A percentile compares a stretch with the other conserved stretches of the same genome.
phyloP scores from a whole-genome alignment of 2,329 filamentous ascomycete genomes.

The Pestalotiopsis sp. region DNA sequence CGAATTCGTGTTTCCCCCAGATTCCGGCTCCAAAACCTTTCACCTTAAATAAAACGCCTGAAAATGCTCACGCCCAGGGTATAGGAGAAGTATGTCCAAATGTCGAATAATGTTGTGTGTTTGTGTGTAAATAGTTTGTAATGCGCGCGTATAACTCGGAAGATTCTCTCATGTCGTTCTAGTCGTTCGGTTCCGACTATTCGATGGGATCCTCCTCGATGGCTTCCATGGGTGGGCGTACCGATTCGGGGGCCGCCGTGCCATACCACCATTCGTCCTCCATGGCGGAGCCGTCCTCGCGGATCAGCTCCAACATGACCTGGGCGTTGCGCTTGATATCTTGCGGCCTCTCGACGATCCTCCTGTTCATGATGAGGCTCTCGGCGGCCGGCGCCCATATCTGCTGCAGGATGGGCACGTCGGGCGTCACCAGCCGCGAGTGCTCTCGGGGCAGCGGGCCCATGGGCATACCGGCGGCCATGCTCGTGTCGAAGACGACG shows the following conservation, averaged over 20 bases:
- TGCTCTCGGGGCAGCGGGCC: constrained; percentile 53
- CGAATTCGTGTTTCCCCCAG: neutral
- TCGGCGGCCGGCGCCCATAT: constrained; percentile 68
- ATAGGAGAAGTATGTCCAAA: constrained; percentile 12
- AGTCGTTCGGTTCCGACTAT: constrained; percentile 19
- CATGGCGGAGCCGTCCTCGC: constrained; percentile 59
- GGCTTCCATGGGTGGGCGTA: constrained; percentile 51
- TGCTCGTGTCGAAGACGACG: constrained; percentile 60
- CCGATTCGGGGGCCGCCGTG: constrained; percentile 53
- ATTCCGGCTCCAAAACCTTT: neutral
- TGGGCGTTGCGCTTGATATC: constrained; percentile 67
- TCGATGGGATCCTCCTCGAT: constrained; percentile 55
- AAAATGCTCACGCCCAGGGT: constrained; percentile 28
- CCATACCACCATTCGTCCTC: constrained; percentile 68
- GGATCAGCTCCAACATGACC: constrained; percentile 66
- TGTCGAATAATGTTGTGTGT: neutral
- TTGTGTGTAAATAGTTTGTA: too few relatives aligned
- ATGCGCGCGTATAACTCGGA: neutral
- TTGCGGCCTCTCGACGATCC: constrained; percentile 58
- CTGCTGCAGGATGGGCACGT: constrained; percentile 60
- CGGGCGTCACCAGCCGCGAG: constrained; percentile 51
- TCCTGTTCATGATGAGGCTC: constrained; percentile 60
- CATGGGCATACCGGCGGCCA: constrained; percentile 67
- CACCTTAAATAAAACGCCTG: constrained; percentile 26
- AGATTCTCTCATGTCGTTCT: neutral